A percentile compares a stretch with the other conserved stretches of the same genome.
Evolutionary conservation across 169 alveolate species (phyloP).

Genomic region (Plasmodium adleri): DNA sequence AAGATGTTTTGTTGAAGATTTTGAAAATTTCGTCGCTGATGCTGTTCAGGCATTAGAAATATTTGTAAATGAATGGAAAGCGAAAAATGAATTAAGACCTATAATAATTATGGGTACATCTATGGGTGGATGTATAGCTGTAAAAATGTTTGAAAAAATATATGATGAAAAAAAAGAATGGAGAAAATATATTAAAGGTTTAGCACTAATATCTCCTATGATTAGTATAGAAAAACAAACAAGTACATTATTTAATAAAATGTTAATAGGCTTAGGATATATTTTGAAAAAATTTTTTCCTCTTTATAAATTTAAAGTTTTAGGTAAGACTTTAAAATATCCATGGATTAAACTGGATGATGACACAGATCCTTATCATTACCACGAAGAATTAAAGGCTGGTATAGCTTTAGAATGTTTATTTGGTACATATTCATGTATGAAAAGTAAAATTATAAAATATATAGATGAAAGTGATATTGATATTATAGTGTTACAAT

Average conservation of each 20-base stretch:
- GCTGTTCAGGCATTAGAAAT: conserved; percentile 81
- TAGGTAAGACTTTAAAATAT: conserved; percentile 21
- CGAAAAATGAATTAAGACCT: conserved; percentile 40
- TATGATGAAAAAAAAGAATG: conserved; percentile 43
- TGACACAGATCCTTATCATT: conserved; percentile 45
- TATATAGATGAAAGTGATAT: conserved; percentile 52
- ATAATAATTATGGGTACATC: conserved; percentile 62
- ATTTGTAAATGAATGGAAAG: conserved; percentile 70
- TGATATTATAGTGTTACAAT: conserved; percentile 52
- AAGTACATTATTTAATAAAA: conserved; percentile 24
- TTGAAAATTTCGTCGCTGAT: conserved; percentile 78
- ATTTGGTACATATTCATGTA: conserved; percentile 33
- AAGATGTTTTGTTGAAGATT: conserved; percentile 75
- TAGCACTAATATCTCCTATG: conserved; percentile 51
- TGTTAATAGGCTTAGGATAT: conserved; percentile 18
- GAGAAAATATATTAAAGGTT: conserved; percentile 31
- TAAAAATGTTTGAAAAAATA: conserved; percentile 34
- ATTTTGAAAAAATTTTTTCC: conserved; percentile 44
- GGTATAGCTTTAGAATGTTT: conserved; percentile 49
- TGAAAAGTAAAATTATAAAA: conserved; percentile 17
- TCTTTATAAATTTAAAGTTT: conserved; percentile 39
- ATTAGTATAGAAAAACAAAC: conserved; percentile 57
- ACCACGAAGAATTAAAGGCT: conserved; percentile 22
- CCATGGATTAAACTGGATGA: conserved; percentile 58
- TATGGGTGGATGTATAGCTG: conserved; percentile 72